A percentile compares a stretch with the other conserved stretches of the same genome.
Conservation (phyloP, 257 asterid genomes). For the Nicotiana otophora region DNA sequence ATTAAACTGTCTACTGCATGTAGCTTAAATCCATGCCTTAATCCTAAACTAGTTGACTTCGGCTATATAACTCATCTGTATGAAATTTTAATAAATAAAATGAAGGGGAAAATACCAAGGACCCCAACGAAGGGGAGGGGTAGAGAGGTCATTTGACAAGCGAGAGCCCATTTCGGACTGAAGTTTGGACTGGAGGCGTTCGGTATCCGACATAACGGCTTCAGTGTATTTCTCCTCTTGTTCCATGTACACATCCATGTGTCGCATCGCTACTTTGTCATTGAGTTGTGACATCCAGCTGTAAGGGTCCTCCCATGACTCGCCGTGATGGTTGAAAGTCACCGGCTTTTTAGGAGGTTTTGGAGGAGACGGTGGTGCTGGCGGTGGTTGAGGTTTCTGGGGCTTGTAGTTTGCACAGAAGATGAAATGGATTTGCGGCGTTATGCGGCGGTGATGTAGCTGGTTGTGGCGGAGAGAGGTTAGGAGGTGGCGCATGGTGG, state of each 20-base stretch:
- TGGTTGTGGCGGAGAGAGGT: constrained; percentile 39
- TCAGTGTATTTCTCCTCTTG: constrained; percentile 98
- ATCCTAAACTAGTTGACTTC: neutral
- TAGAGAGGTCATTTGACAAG: constrained; percentile 64
- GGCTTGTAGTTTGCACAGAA: constrained; percentile 64
- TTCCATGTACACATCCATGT: constrained; percentile 96
- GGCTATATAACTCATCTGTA: neutral
- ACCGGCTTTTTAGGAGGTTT: constrained; percentile 80
- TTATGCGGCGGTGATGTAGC: constrained; percentile 15
- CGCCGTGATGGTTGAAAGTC: constrained; percentile 60
- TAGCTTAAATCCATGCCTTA: neutral
- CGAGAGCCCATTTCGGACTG: constrained; percentile 84
- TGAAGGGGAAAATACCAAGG: constrained; percentile 56
- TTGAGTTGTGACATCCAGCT: constrained; percentile 86
- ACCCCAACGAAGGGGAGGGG: constrained; percentile 89
- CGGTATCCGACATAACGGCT: constrained; percentile 79
- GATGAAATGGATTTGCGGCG: constrained; percentile 6
- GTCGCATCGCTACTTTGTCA: constrained; percentile 91
- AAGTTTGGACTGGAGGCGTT: constrained; percentile 73
- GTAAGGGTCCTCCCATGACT: constrained; percentile 84
- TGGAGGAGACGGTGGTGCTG: constrained; percentile 75
- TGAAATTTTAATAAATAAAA: neutral
- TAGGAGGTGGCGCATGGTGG: constrained; percentile 70
- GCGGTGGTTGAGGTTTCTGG: constrained; percentile 57
- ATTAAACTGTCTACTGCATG: too few relatives aligned